phyloP scores from a whole-genome alignment of 495 filamentous ascomycete species.

The Annulohypoxylon stygium region DNA sequence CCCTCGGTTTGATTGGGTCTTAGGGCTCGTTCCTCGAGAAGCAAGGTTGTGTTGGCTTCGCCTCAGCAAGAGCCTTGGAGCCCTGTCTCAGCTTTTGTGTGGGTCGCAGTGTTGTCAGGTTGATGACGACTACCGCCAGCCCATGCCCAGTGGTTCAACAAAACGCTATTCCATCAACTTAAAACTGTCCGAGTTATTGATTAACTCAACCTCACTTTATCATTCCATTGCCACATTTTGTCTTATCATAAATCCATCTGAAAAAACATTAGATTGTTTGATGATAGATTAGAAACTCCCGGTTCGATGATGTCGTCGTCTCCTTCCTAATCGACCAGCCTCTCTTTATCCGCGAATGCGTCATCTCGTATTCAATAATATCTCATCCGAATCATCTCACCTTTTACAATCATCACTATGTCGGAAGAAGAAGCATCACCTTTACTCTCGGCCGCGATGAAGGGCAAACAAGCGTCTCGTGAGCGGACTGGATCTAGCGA shows the following conservation, averaged over 20 bases:
- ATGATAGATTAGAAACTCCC: neutral
- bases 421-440: constrained; percentile 60
- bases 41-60: constrained; percentile 32
- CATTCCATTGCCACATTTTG: neutral
- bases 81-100: constrained; percentile 34
- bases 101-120: constrained; percentile 28
- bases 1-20: constrained; percentile 13
- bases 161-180: constrained; percentile 11
- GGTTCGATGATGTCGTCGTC: constrained; percentile 27
- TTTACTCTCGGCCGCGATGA: constrained; percentile 52
- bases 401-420: constrained; percentile 51
- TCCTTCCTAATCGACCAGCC: constrained; percentile 5
- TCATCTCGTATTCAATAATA: constrained; percentile 19
- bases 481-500: constrained; percentile 55
- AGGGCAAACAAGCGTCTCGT: constrained; percentile 51
- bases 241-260: neutral
- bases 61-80: constrained; percentile 30
- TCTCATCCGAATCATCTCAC: constrained; percentile 6
- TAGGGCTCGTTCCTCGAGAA: constrained; percentile 5
- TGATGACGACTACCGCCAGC: constrained; percentile 40
- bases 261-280: neutral
- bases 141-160: constrained; percentile 14
- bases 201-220: neutral
- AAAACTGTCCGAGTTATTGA: neutral
- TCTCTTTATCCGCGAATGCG: constrained; percentile 21